A percentile compares a stretch with the other conserved stretches of the same genome.
phyloP scores from a whole-genome alignment of 2,329 filamentous ascomycete species.

The Thermomyces lanuginosus region DNA sequence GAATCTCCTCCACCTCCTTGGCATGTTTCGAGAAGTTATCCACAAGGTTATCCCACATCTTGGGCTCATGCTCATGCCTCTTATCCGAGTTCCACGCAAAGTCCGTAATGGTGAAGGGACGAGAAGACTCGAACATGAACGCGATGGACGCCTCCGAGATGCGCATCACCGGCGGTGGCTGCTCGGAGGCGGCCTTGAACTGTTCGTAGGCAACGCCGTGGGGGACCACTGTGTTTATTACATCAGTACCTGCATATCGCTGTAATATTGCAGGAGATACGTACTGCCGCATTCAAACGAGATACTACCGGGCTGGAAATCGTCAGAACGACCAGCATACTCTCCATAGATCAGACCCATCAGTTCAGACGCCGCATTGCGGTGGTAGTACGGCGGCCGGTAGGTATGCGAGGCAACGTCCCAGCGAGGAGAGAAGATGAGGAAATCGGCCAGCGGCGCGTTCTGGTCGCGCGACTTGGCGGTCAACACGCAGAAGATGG shows the following conservation, averaged over 20 bases:
- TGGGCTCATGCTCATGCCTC: constrained; percentile 32
- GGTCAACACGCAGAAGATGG: constrained; percentile 26
- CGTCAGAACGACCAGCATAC: constrained; percentile 20
- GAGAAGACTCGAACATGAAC: constrained; percentile 21
- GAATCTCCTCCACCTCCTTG: constrained; percentile 32
- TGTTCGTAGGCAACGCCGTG: constrained; percentile 22
- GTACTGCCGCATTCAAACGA: constrained; percentile 22
- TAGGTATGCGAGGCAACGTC: constrained; percentile 26
- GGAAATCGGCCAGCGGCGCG: constrained; percentile 21
- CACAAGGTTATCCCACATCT: constrained; percentile 40
- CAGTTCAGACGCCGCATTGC: constrained; percentile 24
- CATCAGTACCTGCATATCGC: not conserved
- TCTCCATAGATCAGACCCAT: constrained; percentile 24
- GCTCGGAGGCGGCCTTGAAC: constrained; percentile 16
- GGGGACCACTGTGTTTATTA: constrained; percentile 15
- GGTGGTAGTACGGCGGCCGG: constrained; percentile 28
- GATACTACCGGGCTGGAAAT: constrained; percentile 19
- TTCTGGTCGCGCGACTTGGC: constrained; percentile 22
- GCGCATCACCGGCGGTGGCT: constrained; percentile 13
- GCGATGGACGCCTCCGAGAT: constrained; percentile 20
- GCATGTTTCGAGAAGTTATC: constrained; percentile 35
- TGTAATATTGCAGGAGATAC: constrained; percentile 2
- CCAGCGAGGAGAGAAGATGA: constrained; percentile 27
- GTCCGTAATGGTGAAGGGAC: constrained; percentile 21
- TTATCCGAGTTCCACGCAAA: constrained; percentile 22